These are phyloP conservation scores for Boletus vermiculosoides DNA, from an alignment of 768 basidiomycete species.

Conservation along the genomic window DNA sequence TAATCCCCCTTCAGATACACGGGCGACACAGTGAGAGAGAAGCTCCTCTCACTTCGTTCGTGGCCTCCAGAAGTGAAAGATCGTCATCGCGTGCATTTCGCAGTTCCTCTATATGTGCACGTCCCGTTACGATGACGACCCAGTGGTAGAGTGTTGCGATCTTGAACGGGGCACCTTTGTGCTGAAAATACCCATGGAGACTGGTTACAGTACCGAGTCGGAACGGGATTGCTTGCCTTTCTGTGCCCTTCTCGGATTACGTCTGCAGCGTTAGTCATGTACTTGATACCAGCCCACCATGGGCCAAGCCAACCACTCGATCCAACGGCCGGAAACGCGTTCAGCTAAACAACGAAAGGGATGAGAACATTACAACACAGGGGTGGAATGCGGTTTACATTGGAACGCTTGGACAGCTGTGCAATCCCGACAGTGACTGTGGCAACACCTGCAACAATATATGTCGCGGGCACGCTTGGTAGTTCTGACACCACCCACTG, in stretches of 20 bases:
- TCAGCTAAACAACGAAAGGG: conserved; percentile 13
- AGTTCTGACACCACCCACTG: background rate
- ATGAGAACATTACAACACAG: background rate
- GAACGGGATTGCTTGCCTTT: conserved; percentile 19
- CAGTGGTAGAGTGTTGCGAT: conserved; percentile 33
- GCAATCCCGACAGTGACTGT: background rate
- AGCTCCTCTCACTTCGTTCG: conserved; percentile 31
- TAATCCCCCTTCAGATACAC: background rate
- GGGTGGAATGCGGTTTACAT: background rate
- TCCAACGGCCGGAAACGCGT: conserved; percentile 24
- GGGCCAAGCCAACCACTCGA: conserved; percentile 24
- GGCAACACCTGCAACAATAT: background rate
- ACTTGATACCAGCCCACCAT: conserved; percentile 23
- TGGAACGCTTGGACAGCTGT: background rate
- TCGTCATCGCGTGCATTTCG: conserved; percentile 37
- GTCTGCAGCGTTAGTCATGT: conserved; percentile 13
- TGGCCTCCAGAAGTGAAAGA: conserved; percentile 34
- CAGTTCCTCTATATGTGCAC: conserved; percentile 37
- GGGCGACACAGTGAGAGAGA: no score
- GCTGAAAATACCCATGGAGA: conserved; percentile 10
- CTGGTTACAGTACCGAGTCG: no score
- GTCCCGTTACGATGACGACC: conserved; percentile 37
- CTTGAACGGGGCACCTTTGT: conserved; percentile 31
- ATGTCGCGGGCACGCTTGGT: background rate
- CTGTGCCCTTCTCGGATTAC: conserved; percentile 33